Conservation (phyloP, 2,329 filamentous ascomycete species). For the Macrophomina pseudophaseolina region DNA sequence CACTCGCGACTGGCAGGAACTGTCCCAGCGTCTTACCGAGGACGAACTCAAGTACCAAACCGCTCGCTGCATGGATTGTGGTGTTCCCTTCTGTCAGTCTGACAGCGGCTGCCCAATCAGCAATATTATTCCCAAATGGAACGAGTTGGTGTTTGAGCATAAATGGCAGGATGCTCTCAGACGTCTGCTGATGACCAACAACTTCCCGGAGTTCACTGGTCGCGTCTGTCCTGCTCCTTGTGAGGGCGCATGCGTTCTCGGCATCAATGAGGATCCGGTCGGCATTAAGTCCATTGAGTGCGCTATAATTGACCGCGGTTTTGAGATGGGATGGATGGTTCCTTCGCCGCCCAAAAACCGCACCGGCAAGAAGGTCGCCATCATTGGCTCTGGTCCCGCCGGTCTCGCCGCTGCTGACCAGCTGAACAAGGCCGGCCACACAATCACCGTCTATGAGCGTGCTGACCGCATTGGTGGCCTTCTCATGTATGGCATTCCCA, state of each 20-base stretch:
- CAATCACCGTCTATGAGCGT: constrained; percentile 89
- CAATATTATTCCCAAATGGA: constrained; percentile 98
- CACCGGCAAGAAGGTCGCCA: constrained; percentile 84
- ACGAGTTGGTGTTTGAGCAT: constrained; percentile 75
- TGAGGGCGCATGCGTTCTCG: constrained; percentile 92
- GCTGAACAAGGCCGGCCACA: constrained; percentile 89
- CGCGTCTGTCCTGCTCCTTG: constrained; percentile 96
- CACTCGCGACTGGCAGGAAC: constrained; percentile 91
- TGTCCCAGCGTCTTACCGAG: constrained; percentile 84
- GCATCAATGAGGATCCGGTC: constrained; percentile 95
- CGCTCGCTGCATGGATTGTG: constrained; percentile 97
- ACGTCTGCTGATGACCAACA: constrained; percentile 93
- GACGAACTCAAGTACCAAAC: constrained; percentile 97
- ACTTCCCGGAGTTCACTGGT: constrained; percentile 97
- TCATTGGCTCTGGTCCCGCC: constrained; percentile 91
- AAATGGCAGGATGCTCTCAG: constrained; percentile 94
- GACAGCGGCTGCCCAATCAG: constrained; percentile 94
- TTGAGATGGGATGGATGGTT: constrained; percentile 98
- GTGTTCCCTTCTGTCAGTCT: constrained; percentile 97
- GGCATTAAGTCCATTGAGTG: constrained; percentile 99
- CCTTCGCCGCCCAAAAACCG: constrained; percentile 77
- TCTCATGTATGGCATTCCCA: constrained; percentile 97
- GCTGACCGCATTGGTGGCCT: constrained; percentile 88
- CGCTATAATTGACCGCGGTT: constrained; percentile 95
- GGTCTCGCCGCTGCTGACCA: constrained; percentile 91